phyloP scores from a whole-genome alignment of 768 basidiomycete genomes.

The Sarcomyxa edulis region DNA sequence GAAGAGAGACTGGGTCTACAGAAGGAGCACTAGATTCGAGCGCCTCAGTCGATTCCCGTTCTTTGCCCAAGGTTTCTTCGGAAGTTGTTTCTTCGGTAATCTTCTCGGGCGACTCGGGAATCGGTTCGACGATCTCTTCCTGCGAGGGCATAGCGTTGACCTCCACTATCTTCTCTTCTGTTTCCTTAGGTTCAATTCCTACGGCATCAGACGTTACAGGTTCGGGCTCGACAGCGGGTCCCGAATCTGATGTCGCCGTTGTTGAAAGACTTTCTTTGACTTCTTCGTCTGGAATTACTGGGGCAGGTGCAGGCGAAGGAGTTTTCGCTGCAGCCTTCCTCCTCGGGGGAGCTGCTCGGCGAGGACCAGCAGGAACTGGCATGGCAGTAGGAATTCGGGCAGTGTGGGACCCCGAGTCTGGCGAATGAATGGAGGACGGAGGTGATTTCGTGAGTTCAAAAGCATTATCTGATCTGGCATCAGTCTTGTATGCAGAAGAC shows the following conservation, averaged over 20 bases:
- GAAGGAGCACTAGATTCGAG: slow-evolving; percentile 12
- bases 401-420: slow-evolving; percentile 22
- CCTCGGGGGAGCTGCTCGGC: slow-evolving; percentile 71
- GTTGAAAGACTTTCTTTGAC: slow-evolving; percentile 17
- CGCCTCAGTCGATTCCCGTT: too few species aligned
- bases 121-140: too few species aligned
- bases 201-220: too few species aligned
- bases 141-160: too few species aligned
- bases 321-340: slow-evolving; percentile 58
- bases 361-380: slow-evolving; percentile 71
- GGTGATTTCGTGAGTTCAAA: slow-evolving; percentile 2
- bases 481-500: too few species aligned
- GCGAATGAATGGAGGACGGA: neutral
- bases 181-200: too few species aligned
- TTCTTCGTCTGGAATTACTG: slow-evolving; percentile 3
- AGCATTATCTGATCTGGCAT: too few species aligned
- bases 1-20: neutral
- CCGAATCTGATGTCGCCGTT: neutral
- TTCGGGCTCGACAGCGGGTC: slow-evolving; percentile 8
- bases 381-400: slow-evolving; percentile 48
- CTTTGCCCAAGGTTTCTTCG: too few species aligned
- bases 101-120: too few species aligned
- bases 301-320: slow-evolving; percentile 26
- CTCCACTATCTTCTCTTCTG: too few species aligned
- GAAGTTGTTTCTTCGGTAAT: too few species aligned